phyloP scores from a whole-genome alignment of 2,329 filamentous ascomycete genomes.

The Arthrobotrys entomopaga region DNA sequence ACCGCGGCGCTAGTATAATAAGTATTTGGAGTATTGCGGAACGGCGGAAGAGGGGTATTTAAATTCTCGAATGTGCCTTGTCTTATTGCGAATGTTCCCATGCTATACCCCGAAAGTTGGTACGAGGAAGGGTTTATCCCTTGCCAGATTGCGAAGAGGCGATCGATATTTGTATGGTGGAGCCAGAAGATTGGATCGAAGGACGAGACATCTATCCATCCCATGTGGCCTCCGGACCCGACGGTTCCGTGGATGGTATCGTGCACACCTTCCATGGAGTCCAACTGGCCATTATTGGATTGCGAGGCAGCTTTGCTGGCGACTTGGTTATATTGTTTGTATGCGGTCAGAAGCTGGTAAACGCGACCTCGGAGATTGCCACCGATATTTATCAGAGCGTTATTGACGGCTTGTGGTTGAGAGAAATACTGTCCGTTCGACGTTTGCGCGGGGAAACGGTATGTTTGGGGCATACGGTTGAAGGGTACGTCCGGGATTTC shows the following conservation, averaged over 20 bases:
- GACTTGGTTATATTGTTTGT: constrained; percentile 74
- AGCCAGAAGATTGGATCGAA: constrained; percentile 83
- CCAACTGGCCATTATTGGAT: constrained; percentile 17
- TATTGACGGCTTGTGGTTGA: constrained; percentile 39
- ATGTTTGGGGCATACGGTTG: constrained; percentile 33
- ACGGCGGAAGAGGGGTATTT: constrained; percentile 57
- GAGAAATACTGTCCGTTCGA: constrained; percentile 33
- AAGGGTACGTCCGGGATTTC: constrained; percentile 38
- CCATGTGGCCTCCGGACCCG: constrained; percentile 60
- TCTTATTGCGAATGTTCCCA: constrained; percentile 33
- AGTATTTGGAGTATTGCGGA: constrained; percentile 48
- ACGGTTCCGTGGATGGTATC: constrained; percentile 52
- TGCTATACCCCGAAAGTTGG: constrained; percentile 12
- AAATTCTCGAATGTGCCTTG: constrained; percentile 52
- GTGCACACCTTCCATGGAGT: constrained; percentile 49
- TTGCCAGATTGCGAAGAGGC: constrained; percentile 81
- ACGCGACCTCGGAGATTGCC: constrained; percentile 66
- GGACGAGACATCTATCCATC: constrained; percentile 75
- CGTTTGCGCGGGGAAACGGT: constrained; percentile 20
- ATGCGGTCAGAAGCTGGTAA: constrained; percentile 74
- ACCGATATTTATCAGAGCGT: constrained; percentile 20
- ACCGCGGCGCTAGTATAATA: constrained; percentile 54
- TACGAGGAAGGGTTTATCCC: constrained; percentile 69
- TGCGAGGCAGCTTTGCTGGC: constrained; percentile 70
- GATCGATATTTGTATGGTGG: constrained; percentile 79